A percentile compares a stretch with the other conserved stretches of the same genome.
These are phyloP conservation scores for Scedosporium apiospermum DNA, from an alignment of 2,329 filamentous ascomycete genomes.

Conservation along the genomic window DNA sequence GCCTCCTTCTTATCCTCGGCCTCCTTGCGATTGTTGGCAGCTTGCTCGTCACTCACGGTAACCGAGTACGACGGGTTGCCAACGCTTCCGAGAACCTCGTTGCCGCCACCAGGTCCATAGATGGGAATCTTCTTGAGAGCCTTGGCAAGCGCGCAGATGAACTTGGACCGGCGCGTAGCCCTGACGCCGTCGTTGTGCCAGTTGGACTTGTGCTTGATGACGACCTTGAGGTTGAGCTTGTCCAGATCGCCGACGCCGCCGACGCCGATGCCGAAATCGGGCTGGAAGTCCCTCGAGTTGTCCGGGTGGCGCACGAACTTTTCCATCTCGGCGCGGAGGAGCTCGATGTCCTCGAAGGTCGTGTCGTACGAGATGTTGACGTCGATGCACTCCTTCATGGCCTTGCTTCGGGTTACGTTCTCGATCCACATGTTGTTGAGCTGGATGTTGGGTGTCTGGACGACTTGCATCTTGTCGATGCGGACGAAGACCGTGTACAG, in stretches of 20 bases:
- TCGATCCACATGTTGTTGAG: slow-evolving; percentile 93
- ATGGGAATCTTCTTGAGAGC: slow-evolving; percentile 85
- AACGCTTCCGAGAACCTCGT: slow-evolving; percentile 50
- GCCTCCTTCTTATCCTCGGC: slow-evolving; percentile 51
- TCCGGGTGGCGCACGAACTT: slow-evolving; percentile 74
- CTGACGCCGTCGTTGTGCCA: slow-evolving; percentile 83
- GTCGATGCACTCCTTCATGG: slow-evolving; percentile 79
- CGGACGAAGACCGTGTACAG: slow-evolving; percentile 87
- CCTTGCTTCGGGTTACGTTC: slow-evolving; percentile 82
- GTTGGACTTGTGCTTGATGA: slow-evolving; percentile 87
- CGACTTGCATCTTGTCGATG: slow-evolving; percentile 69
- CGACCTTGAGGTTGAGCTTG: slow-evolving; percentile 73
- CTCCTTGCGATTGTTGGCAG: slow-evolving; percentile 49
- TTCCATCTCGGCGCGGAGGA: slow-evolving; percentile 76
- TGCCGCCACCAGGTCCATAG: slow-evolving; percentile 66
- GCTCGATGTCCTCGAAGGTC: slow-evolving; percentile 78
- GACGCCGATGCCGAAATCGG: slow-evolving; percentile 71
- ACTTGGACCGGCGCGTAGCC: slow-evolving; percentile 77
- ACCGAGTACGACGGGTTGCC: slow-evolving; percentile 78
- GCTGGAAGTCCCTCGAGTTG: slow-evolving; percentile 85
- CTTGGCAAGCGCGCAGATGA: slow-evolving; percentile 86
- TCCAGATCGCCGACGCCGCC: slow-evolving; percentile 74
- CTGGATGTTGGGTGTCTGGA: slow-evolving; percentile 76
- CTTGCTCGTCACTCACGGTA: slow-evolving; percentile 59
- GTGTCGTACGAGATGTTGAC: slow-evolving; percentile 81